A percentile compares a stretch with the other conserved stretches of the same genome.
Evolutionary conservation across 2,329 filamentous ascomycete genomes (phyloP).

Genomic region (Pleurostoma richardsiae): DNA sequence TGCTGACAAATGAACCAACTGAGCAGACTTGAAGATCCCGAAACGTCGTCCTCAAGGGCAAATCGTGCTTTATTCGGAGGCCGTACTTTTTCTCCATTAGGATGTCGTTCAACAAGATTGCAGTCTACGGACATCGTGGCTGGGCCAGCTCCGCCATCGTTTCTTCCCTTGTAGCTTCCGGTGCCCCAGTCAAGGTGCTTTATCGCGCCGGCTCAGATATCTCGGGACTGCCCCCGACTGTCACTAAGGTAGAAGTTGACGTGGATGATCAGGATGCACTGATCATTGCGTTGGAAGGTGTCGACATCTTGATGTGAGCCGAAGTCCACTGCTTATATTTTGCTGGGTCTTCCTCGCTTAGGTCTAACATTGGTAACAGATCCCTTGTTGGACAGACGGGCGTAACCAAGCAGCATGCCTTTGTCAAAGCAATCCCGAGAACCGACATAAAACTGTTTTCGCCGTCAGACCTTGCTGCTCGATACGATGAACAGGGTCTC

Average conservation of each 20-base stretch:
- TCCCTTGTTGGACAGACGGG: not conserved
- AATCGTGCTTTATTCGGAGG: too few relatives aligned
- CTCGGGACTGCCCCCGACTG: constrained; percentile 10
- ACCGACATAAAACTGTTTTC: constrained; percentile 20
- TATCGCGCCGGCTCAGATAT: constrained; percentile 18
- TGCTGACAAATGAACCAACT: too few relatives aligned
- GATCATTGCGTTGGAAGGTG: not conserved
- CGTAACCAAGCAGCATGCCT: not conserved
- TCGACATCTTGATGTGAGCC: not conserved
- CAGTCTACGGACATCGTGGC: constrained; percentile 20
- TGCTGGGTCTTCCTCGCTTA: not conserved
- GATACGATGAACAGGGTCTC: constrained; percentile 15
- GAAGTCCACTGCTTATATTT: not conserved
- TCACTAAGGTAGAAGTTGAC: not conserved
- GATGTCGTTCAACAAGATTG: constrained; percentile 20
- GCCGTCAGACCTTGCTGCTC: constrained; percentile 18
- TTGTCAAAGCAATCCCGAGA: not conserved
- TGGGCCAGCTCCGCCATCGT: constrained; percentile 19
- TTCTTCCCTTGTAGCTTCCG: constrained; percentile 14
- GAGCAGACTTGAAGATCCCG: too few relatives aligned
- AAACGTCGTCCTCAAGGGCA: too few relatives aligned
- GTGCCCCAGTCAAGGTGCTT: constrained; percentile 17
- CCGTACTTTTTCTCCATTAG: too few relatives aligned
- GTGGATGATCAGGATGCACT: not conserved
- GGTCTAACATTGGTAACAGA: not conserved